Evolutionary conservation across 2,329 filamentous ascomycete genomes (phyloP), one percentile per base, ranked within the genome.

Genomic region (Colletotrichum brevisporum): DNA sequence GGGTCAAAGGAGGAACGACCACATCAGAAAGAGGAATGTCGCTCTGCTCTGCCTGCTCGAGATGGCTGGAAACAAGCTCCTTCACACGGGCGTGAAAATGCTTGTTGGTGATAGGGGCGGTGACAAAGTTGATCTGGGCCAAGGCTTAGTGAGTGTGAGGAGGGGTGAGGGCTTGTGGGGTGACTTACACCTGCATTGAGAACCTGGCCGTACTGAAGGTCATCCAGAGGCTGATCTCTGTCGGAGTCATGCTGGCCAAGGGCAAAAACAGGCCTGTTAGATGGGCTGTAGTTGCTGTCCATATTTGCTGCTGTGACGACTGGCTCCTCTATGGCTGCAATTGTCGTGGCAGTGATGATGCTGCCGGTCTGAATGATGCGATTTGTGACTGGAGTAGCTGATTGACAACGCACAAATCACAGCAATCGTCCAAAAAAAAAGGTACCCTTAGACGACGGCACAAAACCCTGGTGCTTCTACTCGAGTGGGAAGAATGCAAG

Each of bases 161-260:
- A 21, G 12, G 26, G 60, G n/a, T 16, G 55, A 55, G 61, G 58
- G 62, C 43, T 26, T n/a, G 51, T 36, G 50, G 24, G 64, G 59
- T 63, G 71, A 83, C 89, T 83, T 86, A 92, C 91, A 81, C 90
- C 90, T 71, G 87, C 83, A 75, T 92, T 91, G 72, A 94, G 85
- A 12, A 93, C 86, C 75, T 92, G 86, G 60, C 86, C 85, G 74
- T 94, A 89, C 76, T 93, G 85, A 72, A 88, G 80, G 58, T 91
- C 86, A 21, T 87, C 88, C 65, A 93, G 85, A 65, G 90, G 87
- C 71, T 87, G 81, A 31, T 84, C 79, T 67, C 92, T 84, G 59
- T 83, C 83, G 6, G 90, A 90, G 76, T 94, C 91, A 80, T 95
- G 92, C 71, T 94, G 91, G 66, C 92, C 91, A 73, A 94, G 84